Conservation (phyloP, 2,329 filamentous ascomycete genomes). For the Phaeosphaeriaceae sp. region DNA sequence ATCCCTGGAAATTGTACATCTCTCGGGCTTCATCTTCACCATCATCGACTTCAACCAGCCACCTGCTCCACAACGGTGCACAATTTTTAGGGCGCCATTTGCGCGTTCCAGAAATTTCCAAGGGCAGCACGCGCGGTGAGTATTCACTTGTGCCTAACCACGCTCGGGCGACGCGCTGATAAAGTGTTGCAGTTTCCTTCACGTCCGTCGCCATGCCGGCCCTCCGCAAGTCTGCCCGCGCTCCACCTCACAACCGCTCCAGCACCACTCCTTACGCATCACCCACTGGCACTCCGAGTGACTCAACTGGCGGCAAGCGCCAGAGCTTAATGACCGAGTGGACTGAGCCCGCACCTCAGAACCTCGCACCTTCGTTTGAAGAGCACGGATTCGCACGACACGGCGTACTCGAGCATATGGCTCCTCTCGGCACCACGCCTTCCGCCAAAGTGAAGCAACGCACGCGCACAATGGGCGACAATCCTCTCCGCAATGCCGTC, state of each 20-base stretch:
- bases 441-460: conserved; percentile 66
- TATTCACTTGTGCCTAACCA: conserved; percentile 16
- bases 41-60: conserved; percentile 28
- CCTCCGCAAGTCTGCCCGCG: conserved; percentile 47
- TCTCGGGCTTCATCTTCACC: conserved; percentile 6
- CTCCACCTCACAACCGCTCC: conserved; percentile 34
- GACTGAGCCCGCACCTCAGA: conserved; percentile 65
- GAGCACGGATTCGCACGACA: conserved; percentile 76
- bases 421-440: conserved; percentile 77
- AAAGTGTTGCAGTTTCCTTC: conserved; percentile 34
- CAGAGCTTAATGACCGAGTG: conserved; percentile 56
- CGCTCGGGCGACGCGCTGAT: conserved; percentile 35
- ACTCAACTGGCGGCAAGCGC: conserved; percentile 41
- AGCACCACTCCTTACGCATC: conserved; percentile 48
- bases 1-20: conserved; percentile 19
- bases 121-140: conserved; percentile 44
- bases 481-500: conserved; percentile 46
- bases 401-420: conserved; percentile 85
- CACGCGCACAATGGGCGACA: conserved; percentile 54
- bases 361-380: conserved; percentile 73
- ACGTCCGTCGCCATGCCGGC: conserved; percentile 44
- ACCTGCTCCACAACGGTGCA: conserved; percentile 37
- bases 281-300: conserved; percentile 37
- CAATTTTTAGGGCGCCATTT: conserved; percentile 35
- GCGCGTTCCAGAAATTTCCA: conserved; percentile 17